Evolutionary conservation across 192 early-diverging fungal species (phyloP).

Genomic region (Rhizophagus prolifer): DNA sequence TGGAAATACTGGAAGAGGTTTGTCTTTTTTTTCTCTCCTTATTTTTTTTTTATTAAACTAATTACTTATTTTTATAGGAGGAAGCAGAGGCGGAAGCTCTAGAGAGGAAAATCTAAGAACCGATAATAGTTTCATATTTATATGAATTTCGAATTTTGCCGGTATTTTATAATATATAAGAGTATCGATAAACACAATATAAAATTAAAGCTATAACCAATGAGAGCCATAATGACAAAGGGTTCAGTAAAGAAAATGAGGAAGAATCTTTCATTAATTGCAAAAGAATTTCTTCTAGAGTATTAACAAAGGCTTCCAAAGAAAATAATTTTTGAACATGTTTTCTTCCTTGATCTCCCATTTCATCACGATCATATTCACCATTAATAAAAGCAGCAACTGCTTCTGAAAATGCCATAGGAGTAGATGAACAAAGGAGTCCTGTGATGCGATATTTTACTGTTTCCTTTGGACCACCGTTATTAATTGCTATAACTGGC

Average conservation of each 20-base stretch:
- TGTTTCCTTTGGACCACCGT: slow-evolving; percentile 85
- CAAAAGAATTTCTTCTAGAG: slow-evolving; percentile 64
- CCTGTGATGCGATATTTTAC: slow-evolving; percentile 74
- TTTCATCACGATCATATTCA: slow-evolving; percentile 39
- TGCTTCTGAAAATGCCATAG: slow-evolving; percentile 64
- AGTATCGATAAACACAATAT: background rate
- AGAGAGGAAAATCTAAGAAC: slow-evolving; percentile 14
- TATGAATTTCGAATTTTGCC: no score
- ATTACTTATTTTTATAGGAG: background rate
- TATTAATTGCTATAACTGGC: slow-evolving; percentile 86
- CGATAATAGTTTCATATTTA: background rate
- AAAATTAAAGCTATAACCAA: background rate
- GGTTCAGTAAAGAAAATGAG: background rate
- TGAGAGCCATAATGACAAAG: background rate
- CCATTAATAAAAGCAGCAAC: slow-evolving; percentile 53
- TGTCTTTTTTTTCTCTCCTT: background rate
- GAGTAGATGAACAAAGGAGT: slow-evolving; percentile 62
- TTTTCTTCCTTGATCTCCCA: slow-evolving; percentile 68
- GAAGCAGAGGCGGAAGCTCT: background rate
- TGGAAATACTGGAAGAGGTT: slow-evolving; percentile 18
- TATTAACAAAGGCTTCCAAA: slow-evolving; percentile 61
- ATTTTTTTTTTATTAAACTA: background rate
- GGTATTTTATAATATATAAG: no score
- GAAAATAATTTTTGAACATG: slow-evolving; percentile 66
- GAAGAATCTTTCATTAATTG: slow-evolving; percentile 32